phyloP scores from a whole-genome alignment of 495 filamentous ascomycete genomes.

The Talaromyces wortmannii region DNA sequence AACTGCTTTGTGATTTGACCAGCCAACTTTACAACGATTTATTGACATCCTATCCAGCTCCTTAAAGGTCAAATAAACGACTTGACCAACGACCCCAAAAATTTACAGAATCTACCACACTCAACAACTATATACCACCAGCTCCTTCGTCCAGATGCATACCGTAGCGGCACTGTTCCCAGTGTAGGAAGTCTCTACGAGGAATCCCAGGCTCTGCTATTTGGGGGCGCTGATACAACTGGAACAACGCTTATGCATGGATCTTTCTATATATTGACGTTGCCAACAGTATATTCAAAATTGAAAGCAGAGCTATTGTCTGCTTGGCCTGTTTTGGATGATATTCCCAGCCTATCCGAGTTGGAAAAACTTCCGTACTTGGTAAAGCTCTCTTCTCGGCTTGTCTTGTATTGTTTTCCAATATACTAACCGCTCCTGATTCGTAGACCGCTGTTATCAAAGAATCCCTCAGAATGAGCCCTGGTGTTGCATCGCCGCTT shows the following conservation, averaged over 20 bases:
- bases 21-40: neutral
- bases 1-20: neutral
- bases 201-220: conserved; percentile 27
- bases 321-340: conserved; percentile 6
- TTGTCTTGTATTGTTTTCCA: neutral
- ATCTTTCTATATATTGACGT: conserved; percentile 17
- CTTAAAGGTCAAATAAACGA: conserved; percentile 15
- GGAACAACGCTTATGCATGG: conserved; percentile 23
- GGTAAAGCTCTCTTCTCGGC: conserved; percentile 3
- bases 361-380: conserved; percentile 32
- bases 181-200: conserved; percentile 16
- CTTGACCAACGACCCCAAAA: conserved; percentile 9
- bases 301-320: conserved; percentile 18
- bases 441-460: conserved; percentile 42
- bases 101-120: conserved; percentile 18
- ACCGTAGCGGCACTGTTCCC: conserved; percentile 12
- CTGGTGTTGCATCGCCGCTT: conserved; percentile 23
- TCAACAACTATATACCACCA: conserved; percentile 28
- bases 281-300: conserved; percentile 9
- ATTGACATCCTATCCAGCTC: conserved; percentile 6
- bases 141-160: conserved; percentile 17
- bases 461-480: conserved; percentile 50
- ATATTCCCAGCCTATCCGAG: conserved; percentile 4
- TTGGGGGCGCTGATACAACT: conserved; percentile 34
- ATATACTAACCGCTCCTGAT: neutral